phyloP scores from a whole-genome alignment of 2,329 filamentous ascomycete genomes.

The Karstenula rhodostoma region DNA sequence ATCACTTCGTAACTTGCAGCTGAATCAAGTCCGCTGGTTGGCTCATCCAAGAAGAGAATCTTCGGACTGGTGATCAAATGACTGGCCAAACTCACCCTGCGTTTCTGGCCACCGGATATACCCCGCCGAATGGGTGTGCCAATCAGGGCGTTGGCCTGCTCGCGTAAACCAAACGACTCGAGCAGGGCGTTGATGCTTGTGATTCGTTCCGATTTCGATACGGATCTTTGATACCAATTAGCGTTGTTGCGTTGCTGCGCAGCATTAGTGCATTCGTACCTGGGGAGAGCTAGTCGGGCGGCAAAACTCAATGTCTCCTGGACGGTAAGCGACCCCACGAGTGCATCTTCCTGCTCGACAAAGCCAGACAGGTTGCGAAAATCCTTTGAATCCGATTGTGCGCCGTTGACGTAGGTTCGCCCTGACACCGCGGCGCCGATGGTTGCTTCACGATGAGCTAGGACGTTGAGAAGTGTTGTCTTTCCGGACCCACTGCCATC shows the following conservation, averaged over 20 bases:
- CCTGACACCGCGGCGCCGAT: slow-evolving; percentile 64
- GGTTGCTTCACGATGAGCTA: slow-evolving; percentile 69
- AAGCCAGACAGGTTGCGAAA: slow-evolving; percentile 76
- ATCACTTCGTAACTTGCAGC: slow-evolving; percentile 79
- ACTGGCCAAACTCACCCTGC: slow-evolving; percentile 79
- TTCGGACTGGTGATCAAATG: slow-evolving; percentile 83
- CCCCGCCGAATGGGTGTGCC: slow-evolving; percentile 85
- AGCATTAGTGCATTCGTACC: slow-evolving; percentile 24
- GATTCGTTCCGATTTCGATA: slow-evolving; percentile 66
- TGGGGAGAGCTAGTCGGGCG: slow-evolving; percentile 69
- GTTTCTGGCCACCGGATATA: slow-evolving; percentile 85
- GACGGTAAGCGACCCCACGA: slow-evolving; percentile 82
- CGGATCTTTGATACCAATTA: slow-evolving; percentile 47
- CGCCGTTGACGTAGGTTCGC: slow-evolving; percentile 70
- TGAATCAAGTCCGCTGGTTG: slow-evolving; percentile 84
- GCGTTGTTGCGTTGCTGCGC: slow-evolving; percentile 7
- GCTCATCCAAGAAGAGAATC: slow-evolving; percentile 84
- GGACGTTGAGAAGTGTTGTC: slow-evolving; percentile 82
- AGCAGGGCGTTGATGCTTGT: slow-evolving; percentile 72
- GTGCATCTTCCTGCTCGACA: slow-evolving; percentile 87
- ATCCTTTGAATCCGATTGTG: slow-evolving; percentile 57
- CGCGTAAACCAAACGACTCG: slow-evolving; percentile 74
- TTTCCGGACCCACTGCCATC: slow-evolving; percentile 69
- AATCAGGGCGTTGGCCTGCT: slow-evolving; percentile 75
- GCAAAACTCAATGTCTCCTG: slow-evolving; percentile 82